A percentile compares a stretch with the other conserved stretches of the same genome.
These are phyloP conservation scores for Globisporangium nodosum DNA, from an alignment of 352 stramenopile species.

Conservation along the genomic window DNA sequence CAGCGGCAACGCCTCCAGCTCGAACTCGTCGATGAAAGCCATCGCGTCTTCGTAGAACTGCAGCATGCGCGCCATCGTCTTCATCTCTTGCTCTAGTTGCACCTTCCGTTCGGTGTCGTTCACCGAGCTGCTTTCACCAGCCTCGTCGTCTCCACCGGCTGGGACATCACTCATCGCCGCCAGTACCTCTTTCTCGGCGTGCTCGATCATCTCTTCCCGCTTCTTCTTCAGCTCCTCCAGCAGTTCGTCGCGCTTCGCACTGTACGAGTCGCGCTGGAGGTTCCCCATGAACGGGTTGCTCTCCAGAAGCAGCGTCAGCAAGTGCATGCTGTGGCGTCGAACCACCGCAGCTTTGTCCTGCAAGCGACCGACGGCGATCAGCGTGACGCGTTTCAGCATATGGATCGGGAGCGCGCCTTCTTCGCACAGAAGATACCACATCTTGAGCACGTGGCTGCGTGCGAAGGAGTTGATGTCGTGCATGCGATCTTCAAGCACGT, in stretches of 20 bases:
- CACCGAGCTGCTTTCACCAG: constrained; percentile 2
- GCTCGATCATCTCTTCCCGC: constrained; percentile 71
- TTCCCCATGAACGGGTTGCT: constrained; percentile 94
- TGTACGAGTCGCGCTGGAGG: constrained; percentile 81
- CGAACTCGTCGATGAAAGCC: constrained; percentile 90
- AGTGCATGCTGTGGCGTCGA: constrained; percentile 77
- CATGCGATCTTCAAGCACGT: constrained; percentile 86
- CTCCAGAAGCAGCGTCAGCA: constrained; percentile 89
- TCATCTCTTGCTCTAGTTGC: constrained; percentile 60
- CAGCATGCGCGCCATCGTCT: constrained; percentile 74
- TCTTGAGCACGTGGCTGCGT: constrained; percentile 87
- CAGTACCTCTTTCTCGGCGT: constrained; percentile 72
- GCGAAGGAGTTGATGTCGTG: constrained; percentile 93
- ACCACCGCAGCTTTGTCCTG: constrained; percentile 93
- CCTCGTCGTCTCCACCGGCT: constrained; percentile 8
- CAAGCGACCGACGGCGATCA: constrained; percentile 83
- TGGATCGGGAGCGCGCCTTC: constrained; percentile 84
- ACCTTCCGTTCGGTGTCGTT: constrained; percentile 34
- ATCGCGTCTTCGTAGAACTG: constrained; percentile 91
- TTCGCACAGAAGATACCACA: constrained; percentile 84
- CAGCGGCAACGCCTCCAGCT: constrained; percentile 64
- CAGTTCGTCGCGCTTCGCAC: constrained; percentile 72
- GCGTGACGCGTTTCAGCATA: constrained; percentile 69
- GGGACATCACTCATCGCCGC: constrained; percentile 35
- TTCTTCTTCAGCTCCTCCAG: constrained; percentile 56